Conservation (phyloP, 495 filamentous ascomycete species). For the Tuber calosporum region DNA sequence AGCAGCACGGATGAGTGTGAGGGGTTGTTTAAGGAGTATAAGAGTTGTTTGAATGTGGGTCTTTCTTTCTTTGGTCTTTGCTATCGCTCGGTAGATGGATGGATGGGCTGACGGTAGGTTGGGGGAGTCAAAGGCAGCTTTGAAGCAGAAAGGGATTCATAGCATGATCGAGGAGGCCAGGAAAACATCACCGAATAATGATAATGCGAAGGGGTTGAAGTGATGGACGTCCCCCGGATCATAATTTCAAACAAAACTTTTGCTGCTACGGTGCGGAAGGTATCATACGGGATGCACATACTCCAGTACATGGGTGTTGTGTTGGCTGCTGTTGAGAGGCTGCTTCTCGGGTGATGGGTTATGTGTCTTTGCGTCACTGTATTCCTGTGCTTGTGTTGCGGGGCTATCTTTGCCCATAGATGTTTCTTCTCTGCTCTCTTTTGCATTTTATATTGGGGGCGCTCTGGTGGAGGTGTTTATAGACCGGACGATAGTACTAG, state of each 20-base stretch:
- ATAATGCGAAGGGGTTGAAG: slow-evolving; percentile 44
- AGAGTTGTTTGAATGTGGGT: slow-evolving; percentile 58
- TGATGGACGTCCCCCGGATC: background rate
- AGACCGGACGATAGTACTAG: background rate
- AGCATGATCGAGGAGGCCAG: slow-evolving; percentile 63
- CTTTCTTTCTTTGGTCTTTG: background rate
- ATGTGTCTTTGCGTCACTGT: background rate
- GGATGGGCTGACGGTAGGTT: slow-evolving; percentile 12
- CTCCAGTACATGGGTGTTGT: background rate
- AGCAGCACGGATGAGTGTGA: slow-evolving; percentile 62
- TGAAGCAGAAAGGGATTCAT: slow-evolving; percentile 63
- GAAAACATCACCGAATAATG: slow-evolving; percentile 57
- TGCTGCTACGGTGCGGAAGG: background rate
- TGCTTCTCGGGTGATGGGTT: background rate
- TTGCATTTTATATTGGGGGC: background rate
- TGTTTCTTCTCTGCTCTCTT: background rate
- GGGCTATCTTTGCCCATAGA: background rate
- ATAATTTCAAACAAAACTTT: background rate
- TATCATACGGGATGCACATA: background rate
- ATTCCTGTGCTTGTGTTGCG: background rate
- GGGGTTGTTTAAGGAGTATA: slow-evolving; percentile 60
- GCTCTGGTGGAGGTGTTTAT: background rate
- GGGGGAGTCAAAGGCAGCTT: slow-evolving; percentile 50
- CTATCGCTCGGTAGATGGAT: background rate
- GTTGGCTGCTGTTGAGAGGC: background rate